Percentiles rank a stretch among this genome's conserved stretches.
phyloP scores from a whole-genome alignment of 2,329 filamentous ascomycete species.

The Magnaporthiopsis rhizophila region DNA sequence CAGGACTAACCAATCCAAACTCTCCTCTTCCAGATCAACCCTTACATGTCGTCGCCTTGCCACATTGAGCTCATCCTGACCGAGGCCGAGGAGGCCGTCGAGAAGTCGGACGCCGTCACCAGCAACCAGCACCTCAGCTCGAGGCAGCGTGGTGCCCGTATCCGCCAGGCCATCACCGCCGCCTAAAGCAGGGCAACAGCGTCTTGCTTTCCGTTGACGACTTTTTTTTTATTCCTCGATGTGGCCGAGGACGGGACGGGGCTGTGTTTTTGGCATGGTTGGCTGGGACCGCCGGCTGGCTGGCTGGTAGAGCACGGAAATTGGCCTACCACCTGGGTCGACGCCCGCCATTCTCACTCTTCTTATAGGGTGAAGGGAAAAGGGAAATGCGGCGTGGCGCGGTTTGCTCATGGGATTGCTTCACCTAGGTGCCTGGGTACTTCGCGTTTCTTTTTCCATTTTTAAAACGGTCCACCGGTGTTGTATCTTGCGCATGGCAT shows the following conservation, averaged over 20 bases:
- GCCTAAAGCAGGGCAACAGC: conserved; percentile 37
- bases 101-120: conserved; percentile 71
- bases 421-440: background rate
- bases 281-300: background rate
- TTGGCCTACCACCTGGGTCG: background rate
- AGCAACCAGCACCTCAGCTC: conserved; percentile 67
- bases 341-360: conserved; percentile 6
- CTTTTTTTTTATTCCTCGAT: background rate
- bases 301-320: background rate
- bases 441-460: conserved; percentile 11
- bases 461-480: conserved; percentile 22
- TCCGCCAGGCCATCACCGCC: conserved; percentile 57
- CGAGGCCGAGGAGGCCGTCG: conserved; percentile 90
- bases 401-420: conserved; percentile 5
- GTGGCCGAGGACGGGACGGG: background rate
- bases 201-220: conserved; percentile 18
- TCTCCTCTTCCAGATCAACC: conserved; percentile 71
- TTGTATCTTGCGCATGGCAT: conserved; percentile 30
- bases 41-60: conserved; percentile 99
- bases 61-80: conserved; percentile 99
- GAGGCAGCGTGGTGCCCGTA: conserved; percentile 77
- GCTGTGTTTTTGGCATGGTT: conserved; percentile 7
- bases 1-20: background rate
- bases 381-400: conserved; percentile 9
- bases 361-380: background rate